phyloP scores from a whole-genome alignment of 768 basidiomycete species.

The Lentinula guzmanii region DNA sequence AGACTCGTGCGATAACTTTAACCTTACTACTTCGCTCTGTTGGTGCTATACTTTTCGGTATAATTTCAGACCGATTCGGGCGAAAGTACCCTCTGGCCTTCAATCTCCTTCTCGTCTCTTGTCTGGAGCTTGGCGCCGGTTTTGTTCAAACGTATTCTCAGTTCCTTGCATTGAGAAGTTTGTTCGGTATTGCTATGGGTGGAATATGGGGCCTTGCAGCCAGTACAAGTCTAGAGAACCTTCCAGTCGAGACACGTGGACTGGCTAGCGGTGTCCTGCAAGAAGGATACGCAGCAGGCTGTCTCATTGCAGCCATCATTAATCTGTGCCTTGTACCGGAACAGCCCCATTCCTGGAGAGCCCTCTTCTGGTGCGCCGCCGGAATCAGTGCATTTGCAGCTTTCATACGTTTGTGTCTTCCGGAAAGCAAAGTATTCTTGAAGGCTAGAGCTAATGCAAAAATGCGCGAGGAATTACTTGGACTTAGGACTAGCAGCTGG shows the following conservation, averaged over 20 bases:
- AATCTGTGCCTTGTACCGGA: constrained; percentile 38
- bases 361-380: constrained; percentile 54
- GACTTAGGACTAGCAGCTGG: constrained; percentile 22
- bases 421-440: constrained; percentile 54
- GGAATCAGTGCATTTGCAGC: constrained; percentile 47
- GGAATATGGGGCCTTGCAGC: constrained; percentile 59
- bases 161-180: constrained; percentile 55
- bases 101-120: constrained; percentile 46
- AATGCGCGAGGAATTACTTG: constrained; percentile 19
- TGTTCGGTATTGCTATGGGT: constrained; percentile 60
- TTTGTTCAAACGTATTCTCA: constrained; percentile 49
- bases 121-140: constrained; percentile 50
- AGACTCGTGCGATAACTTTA: not conserved
- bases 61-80: constrained; percentile 28
- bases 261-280: constrained; percentile 63
- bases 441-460: constrained; percentile 35
- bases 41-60: constrained; percentile 45
- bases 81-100: constrained; percentile 57
- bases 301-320: constrained; percentile 34
- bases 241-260: constrained; percentile 58
- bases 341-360: constrained; percentile 36
- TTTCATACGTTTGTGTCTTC: constrained; percentile 40
- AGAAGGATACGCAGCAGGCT: constrained; percentile 59
- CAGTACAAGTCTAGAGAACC: constrained; percentile 55
- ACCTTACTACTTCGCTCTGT: not conserved